phyloP scores from a whole-genome alignment of 2,329 filamentous ascomycete genomes.

The Bisporella sp. region DNA sequence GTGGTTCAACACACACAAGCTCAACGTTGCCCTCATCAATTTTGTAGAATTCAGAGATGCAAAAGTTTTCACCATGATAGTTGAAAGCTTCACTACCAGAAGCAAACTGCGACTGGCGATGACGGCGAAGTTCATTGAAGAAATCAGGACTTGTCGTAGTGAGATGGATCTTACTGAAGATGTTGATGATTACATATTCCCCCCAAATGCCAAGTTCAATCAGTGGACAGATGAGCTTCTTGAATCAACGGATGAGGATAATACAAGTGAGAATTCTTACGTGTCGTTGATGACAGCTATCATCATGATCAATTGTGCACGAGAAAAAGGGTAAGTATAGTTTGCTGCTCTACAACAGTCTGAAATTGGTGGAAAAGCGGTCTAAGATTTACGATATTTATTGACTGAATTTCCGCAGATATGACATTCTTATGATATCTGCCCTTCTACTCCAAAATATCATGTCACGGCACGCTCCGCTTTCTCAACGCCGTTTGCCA shows the following conservation, averaged over 20 bases:
- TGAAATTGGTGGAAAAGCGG: too few relatives aligned
- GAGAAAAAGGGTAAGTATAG: too few relatives aligned
- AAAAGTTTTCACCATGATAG: slow-evolving; percentile 41
- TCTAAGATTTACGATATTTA: too few relatives aligned
- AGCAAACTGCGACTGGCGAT: slow-evolving; percentile 13
- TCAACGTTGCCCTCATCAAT: slow-evolving; percentile 58
- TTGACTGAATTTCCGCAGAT: background rate
- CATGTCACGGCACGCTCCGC: slow-evolving; percentile 32
- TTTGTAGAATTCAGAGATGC: slow-evolving; percentile 51
- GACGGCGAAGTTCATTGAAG: slow-evolving; percentile 8
- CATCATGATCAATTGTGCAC: slow-evolving; percentile 27
- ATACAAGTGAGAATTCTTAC: slow-evolving; percentile 30
- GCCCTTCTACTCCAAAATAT: slow-evolving; percentile 37
- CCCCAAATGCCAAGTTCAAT: slow-evolving; percentile 1
- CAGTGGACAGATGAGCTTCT: slow-evolving; percentile 5
- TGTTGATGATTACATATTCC: slow-evolving; percentile 7
- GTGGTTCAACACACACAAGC: slow-evolving; percentile 46
- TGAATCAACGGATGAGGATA: slow-evolving; percentile 13
- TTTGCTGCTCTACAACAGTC: too few relatives aligned
- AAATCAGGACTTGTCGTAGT: slow-evolving; percentile 4
- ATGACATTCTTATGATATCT: slow-evolving; percentile 25
- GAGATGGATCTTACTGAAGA: background rate
- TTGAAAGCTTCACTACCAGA: slow-evolving; percentile 28
- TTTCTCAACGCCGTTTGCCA: slow-evolving; percentile 32
- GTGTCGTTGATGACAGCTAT: slow-evolving; percentile 19